phyloP scores from a whole-genome alignment of 768 basidiomycete species.

The Udeniomyces megalosporus region DNA sequence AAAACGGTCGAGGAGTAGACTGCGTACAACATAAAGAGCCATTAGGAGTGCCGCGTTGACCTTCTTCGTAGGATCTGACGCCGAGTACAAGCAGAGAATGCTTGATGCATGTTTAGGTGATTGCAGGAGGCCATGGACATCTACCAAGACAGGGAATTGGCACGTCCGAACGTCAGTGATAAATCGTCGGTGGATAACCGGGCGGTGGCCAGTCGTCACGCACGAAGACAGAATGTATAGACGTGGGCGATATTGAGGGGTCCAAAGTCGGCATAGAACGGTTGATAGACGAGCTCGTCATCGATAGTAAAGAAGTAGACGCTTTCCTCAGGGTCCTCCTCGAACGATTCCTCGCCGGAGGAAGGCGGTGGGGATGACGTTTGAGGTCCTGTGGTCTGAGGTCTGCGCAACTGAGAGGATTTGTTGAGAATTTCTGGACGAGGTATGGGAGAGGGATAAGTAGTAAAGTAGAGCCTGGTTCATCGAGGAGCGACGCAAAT shows the following conservation, averaged over 20 bases:
- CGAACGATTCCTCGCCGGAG: conserved; percentile 14
- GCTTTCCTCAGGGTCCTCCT: conserved; percentile 17
- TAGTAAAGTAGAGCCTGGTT: conserved; percentile 66
- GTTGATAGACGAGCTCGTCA: conserved; percentile 77
- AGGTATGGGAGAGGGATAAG: conserved; percentile 65
- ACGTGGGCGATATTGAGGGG: conserved; percentile 31
- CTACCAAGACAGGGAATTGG: not conserved
- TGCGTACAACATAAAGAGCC: conserved; percentile 79
- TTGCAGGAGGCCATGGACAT: conserved; percentile 8
- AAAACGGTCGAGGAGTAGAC: too few species aligned
- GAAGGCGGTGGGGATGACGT: conserved; percentile 21
- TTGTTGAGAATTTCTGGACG: conserved; percentile 39
- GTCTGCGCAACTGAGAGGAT: conserved; percentile 48
- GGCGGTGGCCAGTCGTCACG: not conserved
- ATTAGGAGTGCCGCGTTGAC: conserved; percentile 90
- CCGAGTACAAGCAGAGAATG: conserved; percentile 63
- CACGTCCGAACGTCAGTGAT: too few species aligned
- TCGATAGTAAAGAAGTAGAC: conserved; percentile 90
- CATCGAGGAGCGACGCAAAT: not conserved
- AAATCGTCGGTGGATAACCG: not conserved
- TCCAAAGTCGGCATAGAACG: conserved; percentile 89
- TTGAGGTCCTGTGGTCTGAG: conserved; percentile 22
- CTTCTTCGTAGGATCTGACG: conserved; percentile 67
- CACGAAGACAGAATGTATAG: conserved; percentile 13
- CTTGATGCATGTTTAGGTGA: not conserved